Evolutionary conservation across 1,139 yeast species (phyloP).

Genomic region (Saccharomyces hybrid): DNA sequence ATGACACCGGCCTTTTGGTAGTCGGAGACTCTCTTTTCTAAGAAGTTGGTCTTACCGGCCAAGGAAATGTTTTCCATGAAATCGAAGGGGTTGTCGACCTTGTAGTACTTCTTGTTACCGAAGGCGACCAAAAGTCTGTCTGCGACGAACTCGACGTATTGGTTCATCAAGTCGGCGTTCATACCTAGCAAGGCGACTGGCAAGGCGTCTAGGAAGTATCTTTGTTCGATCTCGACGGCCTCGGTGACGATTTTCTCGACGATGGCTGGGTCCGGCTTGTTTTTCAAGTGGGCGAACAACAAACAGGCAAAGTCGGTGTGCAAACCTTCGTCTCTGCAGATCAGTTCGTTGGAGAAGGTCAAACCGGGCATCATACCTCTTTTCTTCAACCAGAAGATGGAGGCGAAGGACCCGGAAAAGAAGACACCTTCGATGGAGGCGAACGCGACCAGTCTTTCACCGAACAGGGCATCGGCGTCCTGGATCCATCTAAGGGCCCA

Average conservation of each 20-base stretch:
- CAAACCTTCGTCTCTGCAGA: slow-evolving; percentile 97
- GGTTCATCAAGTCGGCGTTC: slow-evolving; percentile 92
- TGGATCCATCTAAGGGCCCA: slow-evolving; percentile 98
- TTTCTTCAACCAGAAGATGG: slow-evolving; percentile 97
- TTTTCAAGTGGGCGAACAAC: slow-evolving; percentile 82
- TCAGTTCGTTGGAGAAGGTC: slow-evolving; percentile 94
- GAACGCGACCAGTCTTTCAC: slow-evolving; percentile 93
- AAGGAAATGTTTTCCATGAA: slow-evolving; percentile 98
- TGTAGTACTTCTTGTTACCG: slow-evolving; percentile 84
- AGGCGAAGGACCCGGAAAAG: slow-evolving; percentile 97
- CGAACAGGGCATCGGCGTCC: slow-evolving; percentile 81
- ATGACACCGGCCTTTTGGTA: slow-evolving; percentile 99
- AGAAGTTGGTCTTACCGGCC: slow-evolving; percentile 98
- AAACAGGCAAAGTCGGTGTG: slow-evolving; percentile 98
- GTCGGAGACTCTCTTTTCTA: slow-evolving; percentile 97
- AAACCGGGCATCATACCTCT: slow-evolving; percentile 99
- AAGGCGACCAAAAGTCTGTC: slow-evolving; percentile 86
- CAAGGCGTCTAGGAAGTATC: slow-evolving; percentile 90
- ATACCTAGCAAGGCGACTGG: slow-evolving; percentile 91
- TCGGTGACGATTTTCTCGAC: slow-evolving; percentile 85
- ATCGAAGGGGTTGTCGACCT: slow-evolving; percentile 90
- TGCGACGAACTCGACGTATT: slow-evolving; percentile 96
- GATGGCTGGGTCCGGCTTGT: slow-evolving; percentile 74
- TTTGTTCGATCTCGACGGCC: slow-evolving; percentile 92
- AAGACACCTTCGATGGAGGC: slow-evolving; percentile 99